phyloP scores from a whole-genome alignment of 2,329 filamentous ascomycete genomes.

The Ophiosphaerella narmari region DNA sequence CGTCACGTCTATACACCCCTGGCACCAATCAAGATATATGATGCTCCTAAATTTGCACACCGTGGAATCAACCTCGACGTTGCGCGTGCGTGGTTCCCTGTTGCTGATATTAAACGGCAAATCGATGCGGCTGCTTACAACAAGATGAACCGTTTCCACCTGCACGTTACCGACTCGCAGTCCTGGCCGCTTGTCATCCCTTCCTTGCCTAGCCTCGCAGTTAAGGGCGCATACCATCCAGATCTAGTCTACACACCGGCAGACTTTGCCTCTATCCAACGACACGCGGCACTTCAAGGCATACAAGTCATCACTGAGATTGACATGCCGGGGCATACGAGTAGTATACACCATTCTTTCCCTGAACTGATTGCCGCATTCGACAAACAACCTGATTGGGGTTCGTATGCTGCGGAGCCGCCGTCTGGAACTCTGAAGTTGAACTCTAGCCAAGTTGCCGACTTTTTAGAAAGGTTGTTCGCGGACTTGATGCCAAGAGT shows the following conservation, averaged over 20 bases:
- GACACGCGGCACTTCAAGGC: slow-evolving; percentile 70
- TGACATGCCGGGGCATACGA: slow-evolving; percentile 80
- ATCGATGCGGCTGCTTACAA: slow-evolving; percentile 78
- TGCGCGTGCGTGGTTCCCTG: slow-evolving; percentile 71
- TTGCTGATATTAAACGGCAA: slow-evolving; percentile 70
- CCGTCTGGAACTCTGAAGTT: slow-evolving; percentile 71
- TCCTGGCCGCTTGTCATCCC: slow-evolving; percentile 86
- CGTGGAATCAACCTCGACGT: slow-evolving; percentile 82
- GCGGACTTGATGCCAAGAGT: slow-evolving; percentile 71
- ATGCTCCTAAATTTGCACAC: slow-evolving; percentile 74
- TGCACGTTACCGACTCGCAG: slow-evolving; percentile 82
- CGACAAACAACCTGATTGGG: slow-evolving; percentile 59
- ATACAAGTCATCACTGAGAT: slow-evolving; percentile 76
- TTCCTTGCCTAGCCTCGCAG: slow-evolving; percentile 70
- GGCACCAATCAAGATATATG: slow-evolving; percentile 73
- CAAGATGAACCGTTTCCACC: slow-evolving; percentile 81
- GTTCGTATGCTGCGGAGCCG: slow-evolving; percentile 58
- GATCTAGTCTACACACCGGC: slow-evolving; percentile 69
- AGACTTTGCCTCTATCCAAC: slow-evolving; percentile 69
- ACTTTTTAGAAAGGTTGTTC: slow-evolving; percentile 74
- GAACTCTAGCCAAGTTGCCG: slow-evolving; percentile 70
- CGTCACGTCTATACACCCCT: slow-evolving; percentile 66
- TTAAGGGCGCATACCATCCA: slow-evolving; percentile 73
- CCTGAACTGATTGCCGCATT: slow-evolving; percentile 74
- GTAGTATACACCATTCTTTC: slow-evolving; percentile 66